Conservation (phyloP, 257 asterid genomes). For the Ajuga chamaepitys region DNA sequence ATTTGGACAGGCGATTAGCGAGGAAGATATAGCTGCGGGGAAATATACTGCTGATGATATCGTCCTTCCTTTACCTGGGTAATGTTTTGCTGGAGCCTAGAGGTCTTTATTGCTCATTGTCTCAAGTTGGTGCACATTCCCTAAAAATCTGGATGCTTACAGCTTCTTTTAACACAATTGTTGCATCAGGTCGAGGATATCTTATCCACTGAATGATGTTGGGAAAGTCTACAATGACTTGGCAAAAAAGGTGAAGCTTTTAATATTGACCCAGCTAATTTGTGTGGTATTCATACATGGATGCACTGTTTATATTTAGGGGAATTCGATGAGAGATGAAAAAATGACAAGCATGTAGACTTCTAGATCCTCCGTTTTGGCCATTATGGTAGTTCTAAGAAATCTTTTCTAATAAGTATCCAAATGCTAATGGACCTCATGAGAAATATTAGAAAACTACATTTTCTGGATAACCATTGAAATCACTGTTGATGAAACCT, state of each 20-base stretch:
- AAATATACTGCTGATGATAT: slow-evolving; percentile 60
- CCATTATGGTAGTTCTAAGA: not conserved
- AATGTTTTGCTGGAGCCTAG: slow-evolving; percentile 21
- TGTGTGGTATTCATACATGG: not conserved
- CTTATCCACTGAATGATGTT: slow-evolving; percentile 71
- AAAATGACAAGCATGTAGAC: not conserved
- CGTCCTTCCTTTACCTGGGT: slow-evolving; percentile 98
- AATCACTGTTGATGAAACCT: not conserved
- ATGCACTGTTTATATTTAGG: not conserved
- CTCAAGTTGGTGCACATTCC: not conserved
- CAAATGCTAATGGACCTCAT: not conserved
- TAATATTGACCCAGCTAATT: slow-evolving; percentile 1
- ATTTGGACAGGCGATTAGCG: slow-evolving; percentile 51
- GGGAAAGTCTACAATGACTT: slow-evolving; percentile 63
- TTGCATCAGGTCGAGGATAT: slow-evolving; percentile 72
- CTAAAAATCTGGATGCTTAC: not conserved
- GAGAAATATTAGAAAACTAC: not conserved
- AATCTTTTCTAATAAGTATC: not conserved
- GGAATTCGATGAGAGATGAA: not conserved
- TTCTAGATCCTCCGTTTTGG: not conserved
- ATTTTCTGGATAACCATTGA: too few relatives aligned
- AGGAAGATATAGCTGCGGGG: slow-evolving; percentile 69
- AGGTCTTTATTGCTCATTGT: slow-evolving; percentile 3
- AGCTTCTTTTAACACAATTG: slow-evolving; percentile 5
- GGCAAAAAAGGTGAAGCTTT: slow-evolving; percentile 59